Conservation (phyloP, 2,329 filamentous ascomycete species). For the Pseudogymnoascus sp. region DNA sequence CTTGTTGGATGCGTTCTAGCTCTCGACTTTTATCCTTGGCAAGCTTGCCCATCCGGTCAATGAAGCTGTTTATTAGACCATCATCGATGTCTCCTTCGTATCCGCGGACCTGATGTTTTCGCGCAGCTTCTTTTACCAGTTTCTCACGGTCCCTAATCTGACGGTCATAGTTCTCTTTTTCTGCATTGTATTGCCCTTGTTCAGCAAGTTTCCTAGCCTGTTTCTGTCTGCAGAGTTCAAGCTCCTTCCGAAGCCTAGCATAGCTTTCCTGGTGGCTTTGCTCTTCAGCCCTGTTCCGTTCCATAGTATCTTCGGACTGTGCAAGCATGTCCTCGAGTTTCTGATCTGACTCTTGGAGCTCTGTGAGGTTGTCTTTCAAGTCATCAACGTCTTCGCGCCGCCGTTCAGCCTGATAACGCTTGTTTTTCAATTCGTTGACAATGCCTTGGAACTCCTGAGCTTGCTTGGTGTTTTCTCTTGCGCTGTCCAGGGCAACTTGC, state of each 20-base stretch:
- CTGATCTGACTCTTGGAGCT: slow-evolving; percentile 70
- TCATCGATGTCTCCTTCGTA: slow-evolving; percentile 75
- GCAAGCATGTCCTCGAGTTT: slow-evolving; percentile 62
- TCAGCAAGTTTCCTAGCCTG: slow-evolving; percentile 50
- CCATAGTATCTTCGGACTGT: slow-evolving; percentile 69
- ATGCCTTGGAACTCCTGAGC: slow-evolving; percentile 67
- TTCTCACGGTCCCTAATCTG: slow-evolving; percentile 63
- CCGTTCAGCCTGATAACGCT: slow-evolving; percentile 63
- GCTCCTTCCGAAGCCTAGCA: slow-evolving; percentile 47
- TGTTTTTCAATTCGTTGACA: slow-evolving; percentile 65
- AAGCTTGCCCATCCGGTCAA: slow-evolving; percentile 66
- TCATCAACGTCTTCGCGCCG: slow-evolving; percentile 63
- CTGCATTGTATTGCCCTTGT: slow-evolving; percentile 70
- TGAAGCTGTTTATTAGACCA: slow-evolving; percentile 64
- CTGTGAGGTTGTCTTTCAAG: slow-evolving; percentile 62
- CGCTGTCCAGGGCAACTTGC: slow-evolving; percentile 43
- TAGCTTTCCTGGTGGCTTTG: slow-evolving; percentile 57
- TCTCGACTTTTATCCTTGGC: slow-evolving; percentile 70
- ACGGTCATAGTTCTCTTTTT: slow-evolving; percentile 78
- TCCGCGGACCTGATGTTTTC: slow-evolving; percentile 69
- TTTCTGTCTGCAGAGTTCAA: slow-evolving; percentile 36
- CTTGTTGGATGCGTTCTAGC: slow-evolving; percentile 63
- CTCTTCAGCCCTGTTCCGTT: slow-evolving; percentile 54
- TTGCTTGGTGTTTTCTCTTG: slow-evolving; percentile 60
- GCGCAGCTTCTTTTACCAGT: slow-evolving; percentile 70